phyloP scores from a whole-genome alignment of 2,329 filamentous ascomycete species.

The Sporothrix sp. region DNA sequence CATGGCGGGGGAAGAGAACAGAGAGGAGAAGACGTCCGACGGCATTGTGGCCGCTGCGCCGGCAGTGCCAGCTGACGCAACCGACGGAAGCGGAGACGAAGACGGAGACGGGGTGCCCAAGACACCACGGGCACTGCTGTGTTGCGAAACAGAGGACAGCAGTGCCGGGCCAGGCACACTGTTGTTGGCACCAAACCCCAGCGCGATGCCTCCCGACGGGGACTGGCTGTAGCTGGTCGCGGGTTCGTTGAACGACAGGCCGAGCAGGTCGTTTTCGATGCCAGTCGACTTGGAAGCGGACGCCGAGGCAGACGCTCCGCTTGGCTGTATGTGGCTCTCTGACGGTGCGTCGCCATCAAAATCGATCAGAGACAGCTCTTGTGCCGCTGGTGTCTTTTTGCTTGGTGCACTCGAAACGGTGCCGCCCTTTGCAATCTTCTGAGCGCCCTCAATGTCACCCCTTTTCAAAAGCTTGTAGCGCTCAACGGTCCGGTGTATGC shows the following conservation, averaged over 20 bases:
- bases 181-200: constrained; percentile 64
- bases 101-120: constrained; percentile 19
- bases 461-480: constrained; percentile 94
- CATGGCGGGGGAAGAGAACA: constrained; percentile 42
- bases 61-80: constrained; percentile 28
- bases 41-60: not conserved
- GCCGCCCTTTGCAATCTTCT: constrained; percentile 74
- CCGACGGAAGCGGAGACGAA: not conserved
- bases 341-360: constrained; percentile 55
- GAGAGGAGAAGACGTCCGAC: constrained; percentile 35
- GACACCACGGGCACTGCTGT: constrained; percentile 45
- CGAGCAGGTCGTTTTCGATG: constrained; percentile 83
- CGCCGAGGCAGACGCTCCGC: constrained; percentile 23
- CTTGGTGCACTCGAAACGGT: constrained; percentile 32
- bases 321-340: constrained; percentile 30
- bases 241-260: constrained; percentile 65
- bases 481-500: constrained; percentile 93
- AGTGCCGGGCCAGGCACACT: constrained; percentile 56
- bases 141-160: constrained; percentile 53
- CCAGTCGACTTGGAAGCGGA: constrained; percentile 47
- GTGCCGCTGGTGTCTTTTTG: constrained; percentile 44
- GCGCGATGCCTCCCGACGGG: constrained; percentile 63
- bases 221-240: constrained; percentile 52
- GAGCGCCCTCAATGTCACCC: constrained; percentile 76
- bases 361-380: constrained; percentile 89